Evolutionary conservation across 768 basidiomycete species (phyloP).

Genomic region (Suillus subalutaceus): DNA sequence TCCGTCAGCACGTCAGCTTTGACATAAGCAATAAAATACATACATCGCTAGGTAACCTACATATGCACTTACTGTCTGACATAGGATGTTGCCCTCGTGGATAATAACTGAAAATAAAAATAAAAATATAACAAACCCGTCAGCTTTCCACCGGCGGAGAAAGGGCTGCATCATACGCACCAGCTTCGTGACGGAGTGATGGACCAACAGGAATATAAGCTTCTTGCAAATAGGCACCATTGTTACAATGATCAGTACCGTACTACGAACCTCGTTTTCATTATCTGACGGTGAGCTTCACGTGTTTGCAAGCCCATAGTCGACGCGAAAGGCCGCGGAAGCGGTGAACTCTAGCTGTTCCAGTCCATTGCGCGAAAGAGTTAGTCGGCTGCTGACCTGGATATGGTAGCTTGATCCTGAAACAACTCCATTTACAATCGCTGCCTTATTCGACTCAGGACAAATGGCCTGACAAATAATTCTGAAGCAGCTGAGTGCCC

Average conservation of each 20-base stretch:
- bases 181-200: background rate
- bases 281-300: background rate
- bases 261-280: background rate
- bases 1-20: too few species aligned
- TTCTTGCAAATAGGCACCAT: background rate
- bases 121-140: too few species aligned
- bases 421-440: background rate
- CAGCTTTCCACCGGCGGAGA: background rate
- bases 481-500: background rate
- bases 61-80: too few species aligned
- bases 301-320: background rate
- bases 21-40: too few species aligned
- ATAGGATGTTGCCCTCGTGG: too few species aligned
- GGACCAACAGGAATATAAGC: background rate
- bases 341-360: background rate
- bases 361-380: background rate
- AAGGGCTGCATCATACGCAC: background rate
- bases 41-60: too few species aligned
- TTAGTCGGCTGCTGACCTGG: background rate
- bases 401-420: background rate
- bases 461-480: background rate
- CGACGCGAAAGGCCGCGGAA: background rate
- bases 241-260: background rate
- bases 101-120: too few species aligned
- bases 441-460: background rate